Percentiles rank a stretch among this genome's conserved stretches.
These are phyloP conservation scores for Mycena venus DNA, from an alignment of 768 basidiomycete genomes.

Conservation along the genomic window DNA sequence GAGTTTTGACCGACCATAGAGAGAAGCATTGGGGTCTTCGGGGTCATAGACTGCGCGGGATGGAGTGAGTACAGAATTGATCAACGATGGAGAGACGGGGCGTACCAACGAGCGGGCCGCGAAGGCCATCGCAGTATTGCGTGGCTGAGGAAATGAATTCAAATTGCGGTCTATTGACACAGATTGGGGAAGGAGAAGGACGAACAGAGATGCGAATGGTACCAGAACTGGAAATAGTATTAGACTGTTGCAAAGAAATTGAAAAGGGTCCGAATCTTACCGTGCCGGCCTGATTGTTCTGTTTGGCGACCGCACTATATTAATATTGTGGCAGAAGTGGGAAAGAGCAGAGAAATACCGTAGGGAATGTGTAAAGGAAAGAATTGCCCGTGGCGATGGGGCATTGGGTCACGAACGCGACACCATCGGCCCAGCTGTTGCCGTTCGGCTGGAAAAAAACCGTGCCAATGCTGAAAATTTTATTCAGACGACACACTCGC, in stretches of 20 bases:
- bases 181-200: no score
- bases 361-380: conserved; percentile 9
- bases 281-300: conserved; percentile 47
- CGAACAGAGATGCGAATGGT: conserved; percentile 16
- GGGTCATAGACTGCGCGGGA: no score
- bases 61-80: no score
- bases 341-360: no score
- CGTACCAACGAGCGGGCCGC: conserved; percentile 56
- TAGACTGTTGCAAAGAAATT: no score
- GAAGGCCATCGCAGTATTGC: conserved; percentile 61
- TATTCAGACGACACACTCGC: background rate
- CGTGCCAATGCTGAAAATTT: conserved; percentile 55
- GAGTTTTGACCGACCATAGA: conserved; percentile 30
- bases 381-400: conserved; percentile 44
- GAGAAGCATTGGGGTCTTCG: conserved; percentile 41
- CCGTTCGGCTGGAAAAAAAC: conserved; percentile 48
- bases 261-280: no score
- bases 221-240: no score
- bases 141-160: conserved; percentile 33
- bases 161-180: background rate
- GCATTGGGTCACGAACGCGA: conserved; percentile 50
- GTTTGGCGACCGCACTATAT: conserved; percentile 45
- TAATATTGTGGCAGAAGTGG: background rate
- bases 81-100: no score
- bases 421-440: conserved; percentile 52